Evolutionary conservation across 2,329 filamentous ascomycete genomes (phyloP).

Genomic region (Stromatinia cepivora): DNA sequence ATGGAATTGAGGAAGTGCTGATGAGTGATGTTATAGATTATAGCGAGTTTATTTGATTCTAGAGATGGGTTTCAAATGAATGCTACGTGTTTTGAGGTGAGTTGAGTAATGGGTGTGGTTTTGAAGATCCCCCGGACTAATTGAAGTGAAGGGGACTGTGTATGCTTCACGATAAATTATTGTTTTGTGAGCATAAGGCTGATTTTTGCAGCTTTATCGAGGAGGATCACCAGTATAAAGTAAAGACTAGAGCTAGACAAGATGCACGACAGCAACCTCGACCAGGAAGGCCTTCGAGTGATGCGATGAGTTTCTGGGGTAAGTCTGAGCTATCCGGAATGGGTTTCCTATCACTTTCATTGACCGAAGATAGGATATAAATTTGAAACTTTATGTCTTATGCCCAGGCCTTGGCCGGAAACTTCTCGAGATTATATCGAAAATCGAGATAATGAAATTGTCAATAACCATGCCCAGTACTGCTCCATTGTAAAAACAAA

Average conservation of each 20-base stretch:
- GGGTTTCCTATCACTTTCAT: background rate
- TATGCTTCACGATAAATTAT: conserved; percentile 37
- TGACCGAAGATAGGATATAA: conserved; percentile 73
- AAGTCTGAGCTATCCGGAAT: conserved; percentile 28
- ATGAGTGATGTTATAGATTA: conserved; percentile 59
- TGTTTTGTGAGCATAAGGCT: conserved; percentile 26
- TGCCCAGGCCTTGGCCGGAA: conserved; percentile 73
- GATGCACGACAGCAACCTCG: conserved; percentile 47
- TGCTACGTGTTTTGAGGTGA: conserved; percentile 82
- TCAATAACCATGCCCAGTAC: conserved; percentile 92
- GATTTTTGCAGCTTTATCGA: conserved; percentile 73
- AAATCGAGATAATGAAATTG: conserved; percentile 64
- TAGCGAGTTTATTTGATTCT: conserved; percentile 79
- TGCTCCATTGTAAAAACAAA: conserved; percentile 91
- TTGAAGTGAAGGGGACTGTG: conserved; percentile 53
- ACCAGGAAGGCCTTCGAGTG: conserved; percentile 61
- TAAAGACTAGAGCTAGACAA: conserved; percentile 61
- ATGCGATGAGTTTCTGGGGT: conserved; percentile 95
- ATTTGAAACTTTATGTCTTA: conserved; percentile 82
- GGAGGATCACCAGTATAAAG: conserved; percentile 77
- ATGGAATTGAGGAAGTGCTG: background rate
- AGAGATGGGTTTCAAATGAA: conserved; percentile 96
- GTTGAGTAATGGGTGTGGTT: conserved; percentile 12
- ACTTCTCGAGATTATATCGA: conserved; percentile 78
- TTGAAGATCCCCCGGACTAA: conserved; percentile 26